A percentile compares a stretch with the other conserved stretches of the same genome.
phyloP scores from a whole-genome alignment of 129 eudicot genomes.

The sunflower (Helianthus annuus) region HanXRQr2.0-SUNRISE NC_035443.2:163090901-163091400 shows the following conservation, averaged over 20 bases:
- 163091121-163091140: constrained; percentile 60
- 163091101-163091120: not conserved
- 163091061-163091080: constrained; percentile 9
- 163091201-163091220: constrained; percentile 67
- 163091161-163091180: constrained; percentile 79
- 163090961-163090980: constrained; percentile 98
- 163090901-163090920: not conserved
- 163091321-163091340: constrained; percentile 4
- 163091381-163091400: constrained; percentile 81
- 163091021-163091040: not conserved
- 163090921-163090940: not conserved
- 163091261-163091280: not conserved
- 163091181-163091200: constrained; percentile 83
- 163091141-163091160: constrained; percentile 67
- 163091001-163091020: constrained; percentile 78
- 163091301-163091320: too few relatives aligned
- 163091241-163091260: constrained; percentile 5
- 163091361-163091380: constrained; percentile 64
- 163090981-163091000: constrained; percentile 94
- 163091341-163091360: not conserved
- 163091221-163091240: not conserved
- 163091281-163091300: too few relatives aligned
- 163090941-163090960: constrained; percentile 47
- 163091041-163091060: not conserved
- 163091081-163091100: not conserved